phyloP scores from a whole-genome alignment of 352 stramenopile species.

The Phytopythium delawarense region DNA sequence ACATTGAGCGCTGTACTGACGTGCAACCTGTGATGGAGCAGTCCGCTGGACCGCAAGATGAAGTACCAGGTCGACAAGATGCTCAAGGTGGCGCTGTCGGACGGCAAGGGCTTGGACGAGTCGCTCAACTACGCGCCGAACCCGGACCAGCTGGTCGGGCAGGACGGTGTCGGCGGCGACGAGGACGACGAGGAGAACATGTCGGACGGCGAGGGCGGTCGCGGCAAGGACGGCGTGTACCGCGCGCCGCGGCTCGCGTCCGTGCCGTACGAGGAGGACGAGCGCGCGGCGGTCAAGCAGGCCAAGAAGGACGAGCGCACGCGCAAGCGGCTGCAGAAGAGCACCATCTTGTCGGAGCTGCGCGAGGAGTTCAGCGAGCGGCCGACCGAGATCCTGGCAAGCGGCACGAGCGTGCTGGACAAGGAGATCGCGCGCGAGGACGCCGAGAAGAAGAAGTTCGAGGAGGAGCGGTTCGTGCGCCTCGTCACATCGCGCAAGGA shows the following conservation, averaged over 20 bases:
- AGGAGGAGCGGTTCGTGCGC: constrained; percentile 84
- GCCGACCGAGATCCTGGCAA: constrained; percentile 62
- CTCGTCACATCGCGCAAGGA: constrained; percentile 85
- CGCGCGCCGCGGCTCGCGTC: constrained; percentile 67
- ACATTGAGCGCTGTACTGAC: background rate
- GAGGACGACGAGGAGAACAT: constrained; percentile 40
- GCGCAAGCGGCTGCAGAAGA: constrained; percentile 81
- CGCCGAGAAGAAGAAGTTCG: constrained; percentile 79
- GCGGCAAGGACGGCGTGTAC: constrained; percentile 68
- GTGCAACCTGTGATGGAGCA: constrained; percentile 7
- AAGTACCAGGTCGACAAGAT: constrained; percentile 91
- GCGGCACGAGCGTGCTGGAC: constrained; percentile 59
- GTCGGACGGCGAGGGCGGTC: constrained; percentile 13
- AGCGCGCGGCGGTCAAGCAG: constrained; percentile 72
- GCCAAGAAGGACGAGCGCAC: constrained; percentile 78
- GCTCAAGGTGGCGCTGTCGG: constrained; percentile 81
- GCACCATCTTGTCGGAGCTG: constrained; percentile 77
- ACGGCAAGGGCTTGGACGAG: constrained; percentile 66
- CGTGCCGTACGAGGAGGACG: constrained; percentile 84
- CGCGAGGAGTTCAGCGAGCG: constrained; percentile 85
- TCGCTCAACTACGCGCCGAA: constrained; percentile 81
- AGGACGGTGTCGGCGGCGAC: constrained; percentile 33
- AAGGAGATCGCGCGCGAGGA: constrained; percentile 82
- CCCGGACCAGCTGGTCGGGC: constrained; percentile 54
- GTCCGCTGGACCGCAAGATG: constrained; percentile 81